phyloP scores from a whole-genome alignment of 495 filamentous ascomycete genomes.

The Trichocladium antarcticum region DNA sequence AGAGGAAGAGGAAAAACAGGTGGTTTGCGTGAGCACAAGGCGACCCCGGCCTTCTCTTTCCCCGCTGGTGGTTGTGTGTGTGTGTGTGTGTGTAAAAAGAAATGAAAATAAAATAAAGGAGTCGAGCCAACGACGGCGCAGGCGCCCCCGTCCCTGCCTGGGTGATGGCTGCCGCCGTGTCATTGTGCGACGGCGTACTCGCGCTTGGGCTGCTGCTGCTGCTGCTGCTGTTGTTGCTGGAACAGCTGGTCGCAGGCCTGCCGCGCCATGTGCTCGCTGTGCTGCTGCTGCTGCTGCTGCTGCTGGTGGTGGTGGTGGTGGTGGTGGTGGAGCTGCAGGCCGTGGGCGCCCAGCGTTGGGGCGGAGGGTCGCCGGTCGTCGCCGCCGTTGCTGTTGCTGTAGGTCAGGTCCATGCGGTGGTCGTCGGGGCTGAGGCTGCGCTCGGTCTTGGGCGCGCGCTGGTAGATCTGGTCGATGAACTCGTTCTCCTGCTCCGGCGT shows the following conservation, averaged over 20 bases:
- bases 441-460: slow-evolving; percentile 7
- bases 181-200: background rate
- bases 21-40: no score
- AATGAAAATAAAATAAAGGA: no score
- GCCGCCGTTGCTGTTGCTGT: background rate
- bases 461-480: slow-evolving; percentile 32
- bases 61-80: no score
- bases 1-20: no score
- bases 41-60: no score
- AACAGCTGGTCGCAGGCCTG: slow-evolving; percentile 36
- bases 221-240: background rate
- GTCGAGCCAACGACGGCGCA: no score
- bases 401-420: slow-evolving; percentile 13
- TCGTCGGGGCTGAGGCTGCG: slow-evolving; percentile 19
- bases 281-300: slow-evolving; percentile 21
- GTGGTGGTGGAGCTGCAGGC: background rate
- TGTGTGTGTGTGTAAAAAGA: no score
- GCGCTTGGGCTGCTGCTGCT: background rate
- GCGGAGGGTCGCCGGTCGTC: slow-evolving; percentile 2
- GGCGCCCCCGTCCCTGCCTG: no score
- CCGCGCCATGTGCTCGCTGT: slow-evolving; percentile 32
- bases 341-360: no score
- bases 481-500: slow-evolving; percentile 33
- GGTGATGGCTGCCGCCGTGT: no score
- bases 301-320: background rate